A percentile compares a stretch with the other conserved stretches of the same genome.
These are phyloP conservation scores for Phytophthora sansomeana DNA, from an alignment of 352 stramenopile genomes.

Conservation along the genomic window DNA sequence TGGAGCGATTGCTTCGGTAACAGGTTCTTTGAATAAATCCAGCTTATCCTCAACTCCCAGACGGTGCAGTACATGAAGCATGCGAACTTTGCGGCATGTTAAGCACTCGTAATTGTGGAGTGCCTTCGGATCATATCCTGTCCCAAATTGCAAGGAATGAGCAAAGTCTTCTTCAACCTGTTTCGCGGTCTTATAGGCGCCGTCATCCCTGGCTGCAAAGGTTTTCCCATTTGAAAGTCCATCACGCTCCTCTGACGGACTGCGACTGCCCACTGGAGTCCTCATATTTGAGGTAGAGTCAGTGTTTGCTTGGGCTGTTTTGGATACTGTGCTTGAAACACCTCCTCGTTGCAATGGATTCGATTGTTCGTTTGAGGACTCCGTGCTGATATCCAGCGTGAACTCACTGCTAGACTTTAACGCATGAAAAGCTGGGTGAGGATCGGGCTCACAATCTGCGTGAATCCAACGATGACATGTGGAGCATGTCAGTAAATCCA, in stretches of 20 bases:
- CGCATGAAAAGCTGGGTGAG: constrained; percentile 62
- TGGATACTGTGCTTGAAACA: neutral
- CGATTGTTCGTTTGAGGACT: constrained; percentile 32
- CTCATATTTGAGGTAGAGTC: constrained; percentile 28
- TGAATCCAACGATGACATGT: constrained; percentile 87
- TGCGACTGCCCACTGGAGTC: constrained; percentile 25
- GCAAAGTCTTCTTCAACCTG: constrained; percentile 75
- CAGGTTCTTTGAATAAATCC: constrained; percentile 94
- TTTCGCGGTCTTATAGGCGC: constrained; percentile 52
- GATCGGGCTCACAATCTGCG: constrained; percentile 78
- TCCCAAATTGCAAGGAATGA: constrained; percentile 62
- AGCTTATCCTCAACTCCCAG: constrained; percentile 83
- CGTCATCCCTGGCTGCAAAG: constrained; percentile 30
- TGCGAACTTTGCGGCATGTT: constrained; percentile 79
- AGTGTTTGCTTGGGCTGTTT: neutral
- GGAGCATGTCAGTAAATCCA: constrained; percentile 72
- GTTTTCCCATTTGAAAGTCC: constrained; percentile 16
- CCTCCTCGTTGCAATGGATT: neutral
- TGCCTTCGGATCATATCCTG: constrained; percentile 69
- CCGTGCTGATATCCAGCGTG: constrained; percentile 56
- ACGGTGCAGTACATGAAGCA: constrained; percentile 73
- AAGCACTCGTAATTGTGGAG: constrained; percentile 88
- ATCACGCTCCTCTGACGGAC: constrained; percentile 36
- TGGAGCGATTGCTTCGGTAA: constrained; percentile 93
- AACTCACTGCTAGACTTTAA: constrained; percentile 47